Conservation (phyloP, 2,329 filamentous ascomycete genomes). For the Davidsoniella eucalypti region DNA sequence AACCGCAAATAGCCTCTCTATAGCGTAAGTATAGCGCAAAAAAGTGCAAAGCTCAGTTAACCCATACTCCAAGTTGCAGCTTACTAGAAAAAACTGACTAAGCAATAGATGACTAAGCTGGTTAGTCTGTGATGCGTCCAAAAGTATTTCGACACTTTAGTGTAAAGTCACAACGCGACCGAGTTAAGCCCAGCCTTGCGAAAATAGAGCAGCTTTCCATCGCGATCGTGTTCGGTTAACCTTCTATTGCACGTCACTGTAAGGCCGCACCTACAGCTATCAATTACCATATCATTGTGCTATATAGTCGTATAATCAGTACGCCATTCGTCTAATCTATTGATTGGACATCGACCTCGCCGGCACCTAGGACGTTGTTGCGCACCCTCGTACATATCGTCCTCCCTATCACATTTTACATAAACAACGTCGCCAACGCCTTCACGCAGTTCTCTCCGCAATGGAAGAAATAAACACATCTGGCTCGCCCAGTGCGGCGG, state of each 20-base stretch:
- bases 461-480: constrained; percentile 8
- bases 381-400: not conserved
- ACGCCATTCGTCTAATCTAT: no score
- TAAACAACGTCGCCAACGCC: not conserved
- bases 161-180: constrained; percentile 4
- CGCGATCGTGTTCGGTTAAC: no score
- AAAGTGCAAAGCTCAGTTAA: no score
- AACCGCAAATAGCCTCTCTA: no score
- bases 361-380: not conserved
- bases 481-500: not conserved
- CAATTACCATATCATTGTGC: no score
- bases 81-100: constrained; percentile 10
- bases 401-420: not conserved
- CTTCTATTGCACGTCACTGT: not conserved
- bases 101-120: constrained; percentile 2
- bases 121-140: not conserved
- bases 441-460: not conserved
- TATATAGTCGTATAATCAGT: no score
- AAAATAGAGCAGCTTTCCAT: no score
- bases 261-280: no score
- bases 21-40: no score
- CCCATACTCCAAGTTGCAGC: no score
- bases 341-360: no score
- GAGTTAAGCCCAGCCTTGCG: constrained; percentile 5
- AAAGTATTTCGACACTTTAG: constrained; percentile 5